Evolutionary conservation across 1,139 yeast genomes (phyloP).

Genomic region (Suhomyces bribrorum): DNA sequence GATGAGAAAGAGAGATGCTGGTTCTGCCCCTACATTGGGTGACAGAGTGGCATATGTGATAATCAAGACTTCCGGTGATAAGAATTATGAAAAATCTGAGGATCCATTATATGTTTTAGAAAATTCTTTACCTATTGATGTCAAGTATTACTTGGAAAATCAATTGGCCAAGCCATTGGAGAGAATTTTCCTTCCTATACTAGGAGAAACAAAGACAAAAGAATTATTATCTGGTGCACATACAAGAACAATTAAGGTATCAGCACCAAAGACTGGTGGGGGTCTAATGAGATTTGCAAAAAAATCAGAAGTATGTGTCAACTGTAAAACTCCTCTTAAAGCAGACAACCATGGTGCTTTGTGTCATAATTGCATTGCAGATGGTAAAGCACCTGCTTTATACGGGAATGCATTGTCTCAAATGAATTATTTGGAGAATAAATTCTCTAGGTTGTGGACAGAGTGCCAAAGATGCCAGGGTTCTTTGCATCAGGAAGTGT

Average conservation of each 20-base stretch:
- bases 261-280: conserved; percentile 71
- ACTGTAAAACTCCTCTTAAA: conserved; percentile 79
- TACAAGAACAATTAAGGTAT: conserved; percentile 73
- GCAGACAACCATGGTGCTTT: conserved; percentile 70
- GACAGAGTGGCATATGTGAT: conserved; percentile 98
- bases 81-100: conserved; percentile 93
- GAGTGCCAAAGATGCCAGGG: conserved; percentile 99
- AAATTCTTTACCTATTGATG: conserved; percentile 89
- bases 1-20: conserved; percentile 95
- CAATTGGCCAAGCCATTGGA: conserved; percentile 90
- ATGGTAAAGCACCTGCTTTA: conserved; percentile 62
- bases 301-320: conserved; percentile 84
- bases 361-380: conserved; percentile 74
- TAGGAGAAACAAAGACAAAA: conserved; percentile 83
- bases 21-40: conserved; percentile 95
- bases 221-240: conserved; percentile 80
- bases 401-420: conserved; percentile 79
- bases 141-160: conserved; percentile 89
- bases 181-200: conserved; percentile 92
- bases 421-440: conserved; percentile 77
- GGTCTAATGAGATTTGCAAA: conserved; percentile 91
- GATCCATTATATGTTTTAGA: conserved; percentile 94
- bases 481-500: conserved; percentile 89
- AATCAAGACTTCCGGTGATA: conserved; percentile 79
- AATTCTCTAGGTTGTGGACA: conserved; percentile 92